Evolutionary conservation across 2,329 filamentous ascomycete species (phyloP), one percentile per base, ranked within the genome.

Genomic region (Emydomyces testavorans): DNA sequence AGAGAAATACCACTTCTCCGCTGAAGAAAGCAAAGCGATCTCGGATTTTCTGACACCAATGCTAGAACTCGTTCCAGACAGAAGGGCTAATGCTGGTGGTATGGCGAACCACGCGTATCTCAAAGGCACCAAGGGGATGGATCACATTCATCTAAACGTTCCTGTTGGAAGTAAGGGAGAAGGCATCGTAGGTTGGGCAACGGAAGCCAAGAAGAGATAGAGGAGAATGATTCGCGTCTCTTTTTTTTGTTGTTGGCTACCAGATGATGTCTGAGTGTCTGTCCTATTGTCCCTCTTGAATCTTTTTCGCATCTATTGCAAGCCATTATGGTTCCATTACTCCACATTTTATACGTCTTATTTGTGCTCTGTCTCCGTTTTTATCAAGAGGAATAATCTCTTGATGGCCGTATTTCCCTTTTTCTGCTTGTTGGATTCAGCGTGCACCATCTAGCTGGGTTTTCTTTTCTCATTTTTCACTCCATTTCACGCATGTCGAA

Each of bases 1-100:
- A 52, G 92, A 98, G 67, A 98, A 98, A 64, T 98, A 98, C 62
- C 92, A 96, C 65, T 96, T 94, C 67, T 81, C 79, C 54, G 79
- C 85, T 10, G 79, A 94, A 43, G 88, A 95, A 57, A 80, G 78
- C 37, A 83, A 82, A 67, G 78, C 78, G 51, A 82, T 95, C 54
- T 75, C 81, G 13, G 83, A 85, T 23, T 95, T 98, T 67, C 66
- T 98, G 49, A 73, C 81, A 1, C 92, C 92, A 0, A 93, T 96
- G 87, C 73, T 98, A 32, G 87, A 95, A 65, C 71, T 98, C 20
- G 70, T 87, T 34, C 92, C 92, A 0, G 86, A 90, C 51, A 85
- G 86, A 66, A 76, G 92, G 34, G 92, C 92, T 8, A 98, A 96
- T 62, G 92, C 92, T 0, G 92, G 92, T 29, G 92, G 92, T 4